Evolutionary conservation across 257 asterid species (phyloP).

Genomic region (Solanum etuberosum): DNA sequence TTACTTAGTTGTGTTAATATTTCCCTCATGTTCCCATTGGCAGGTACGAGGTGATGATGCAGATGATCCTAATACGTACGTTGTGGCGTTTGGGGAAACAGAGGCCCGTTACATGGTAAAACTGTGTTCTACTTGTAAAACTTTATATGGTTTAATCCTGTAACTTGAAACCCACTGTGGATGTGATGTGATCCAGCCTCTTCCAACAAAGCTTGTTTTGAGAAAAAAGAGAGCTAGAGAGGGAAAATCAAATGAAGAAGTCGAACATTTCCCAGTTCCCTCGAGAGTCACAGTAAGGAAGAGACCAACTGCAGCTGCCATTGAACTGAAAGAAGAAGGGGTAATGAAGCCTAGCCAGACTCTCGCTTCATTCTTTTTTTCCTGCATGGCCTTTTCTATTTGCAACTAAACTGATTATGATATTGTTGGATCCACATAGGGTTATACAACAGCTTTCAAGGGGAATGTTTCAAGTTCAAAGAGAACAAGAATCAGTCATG

Average conservation of each 20-base stretch:
- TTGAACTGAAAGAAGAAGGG: constrained; percentile 53
- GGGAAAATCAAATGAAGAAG: constrained; percentile 65
- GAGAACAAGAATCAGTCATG: constrained; percentile 34
- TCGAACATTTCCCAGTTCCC: constrained; percentile 74
- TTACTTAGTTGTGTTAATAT: constrained; percentile 4
- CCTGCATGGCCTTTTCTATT: background rate
- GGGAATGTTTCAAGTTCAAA: constrained; percentile 21
- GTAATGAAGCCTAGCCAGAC: constrained; percentile 15
- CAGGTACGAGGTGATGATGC: constrained; percentile 82
- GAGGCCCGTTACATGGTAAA: constrained; percentile 61
- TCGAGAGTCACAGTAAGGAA: constrained; percentile 58
- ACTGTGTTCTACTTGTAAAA: background rate
- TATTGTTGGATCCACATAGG: constrained; percentile 28
- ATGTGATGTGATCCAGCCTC: constrained; percentile 34
- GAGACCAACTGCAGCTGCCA: constrained; percentile 40
- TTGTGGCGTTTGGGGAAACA: constrained; percentile 55
- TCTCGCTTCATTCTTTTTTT: background rate
- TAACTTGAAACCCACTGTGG: background rate
- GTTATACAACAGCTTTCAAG: constrained; percentile 28
- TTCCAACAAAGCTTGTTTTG: constrained; percentile 39
- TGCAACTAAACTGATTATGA: background rate
- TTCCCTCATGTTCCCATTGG: background rate
- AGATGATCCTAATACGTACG: constrained; percentile 74
- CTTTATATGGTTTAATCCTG: background rate
- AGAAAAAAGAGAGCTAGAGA: constrained; percentile 84